A percentile compares a stretch with the other conserved stretches of the same genome.
phyloP scores from a whole-genome alignment of 2,329 filamentous ascomycete genomes.

The Microsporum audouinii region DNA sequence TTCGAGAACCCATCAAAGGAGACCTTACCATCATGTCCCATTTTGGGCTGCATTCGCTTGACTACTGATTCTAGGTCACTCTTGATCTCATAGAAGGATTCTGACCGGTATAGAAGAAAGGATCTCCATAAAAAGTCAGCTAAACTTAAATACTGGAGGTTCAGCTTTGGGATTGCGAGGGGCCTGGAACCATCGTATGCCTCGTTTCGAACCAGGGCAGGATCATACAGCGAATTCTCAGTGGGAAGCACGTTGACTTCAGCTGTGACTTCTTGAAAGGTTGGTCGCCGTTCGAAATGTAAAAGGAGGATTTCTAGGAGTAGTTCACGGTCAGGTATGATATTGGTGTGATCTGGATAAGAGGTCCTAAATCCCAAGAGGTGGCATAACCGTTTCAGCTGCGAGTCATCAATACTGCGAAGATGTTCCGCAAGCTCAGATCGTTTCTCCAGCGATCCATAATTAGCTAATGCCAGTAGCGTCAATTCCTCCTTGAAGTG shows the following conservation, averaged over 20 bases:
- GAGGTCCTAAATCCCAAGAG: conserved; percentile 65
- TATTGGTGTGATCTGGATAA: conserved; percentile 62
- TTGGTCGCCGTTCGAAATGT: conserved; percentile 62
- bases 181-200: conserved; percentile 77
- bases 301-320: conserved; percentile 58
- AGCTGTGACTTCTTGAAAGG: conserved; percentile 69
- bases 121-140: conserved; percentile 97
- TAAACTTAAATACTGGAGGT: conserved; percentile 86
- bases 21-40: conserved; percentile 47
- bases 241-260: conserved; percentile 71
- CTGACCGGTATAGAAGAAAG: conserved; percentile 74
- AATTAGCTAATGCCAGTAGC: conserved; percentile 86
- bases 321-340: conserved; percentile 48
- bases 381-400: conserved; percentile 57
- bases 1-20: conserved; percentile 74
- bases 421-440: conserved; percentile 68
- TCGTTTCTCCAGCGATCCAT: conserved; percentile 71
- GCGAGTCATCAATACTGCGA: conserved; percentile 58
- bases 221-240: conserved; percentile 67
- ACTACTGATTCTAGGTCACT: conserved; percentile 79
- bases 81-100: conserved; percentile 86
- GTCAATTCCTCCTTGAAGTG: conserved; percentile 82
- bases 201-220: conserved; percentile 66
- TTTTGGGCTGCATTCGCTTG: conserved; percentile 63
- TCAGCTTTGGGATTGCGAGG: conserved; percentile 84